Base-by-base conservation (phyloP, 176 grass and related monocot species). In the Juncus effusus region DNA sequence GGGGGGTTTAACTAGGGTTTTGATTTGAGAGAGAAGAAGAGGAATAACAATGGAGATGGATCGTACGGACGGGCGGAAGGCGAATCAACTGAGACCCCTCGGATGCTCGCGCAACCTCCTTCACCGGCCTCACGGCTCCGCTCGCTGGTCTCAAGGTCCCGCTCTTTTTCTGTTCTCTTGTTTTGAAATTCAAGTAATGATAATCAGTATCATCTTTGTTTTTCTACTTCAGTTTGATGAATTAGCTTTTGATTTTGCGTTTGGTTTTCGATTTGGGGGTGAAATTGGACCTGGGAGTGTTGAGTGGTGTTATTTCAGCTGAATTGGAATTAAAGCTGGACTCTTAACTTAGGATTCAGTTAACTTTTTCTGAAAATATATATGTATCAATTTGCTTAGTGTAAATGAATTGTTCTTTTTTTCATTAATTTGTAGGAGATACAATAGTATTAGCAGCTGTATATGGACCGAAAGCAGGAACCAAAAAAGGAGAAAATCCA, bases 401-500 rank as follows among this genome's bases (percentile, higher is more conserved):
- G 54, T 57, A 16, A 37, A 11, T 35, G 28, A 65, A 53, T 54
- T 14, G 49, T n/a, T 71, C 41, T 47, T 40, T 63, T n/a, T 36
- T 42, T 56, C 3, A 12, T 76, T 76, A 10, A 6, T 76, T 16
- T 58, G 35, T 59, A 79, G 82, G 88, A 5, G 81, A 84, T 61
- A 97, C 94, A 57, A 63, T 84, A 61, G 94, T 97, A 57, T 59
- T 89, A 51, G 82, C 88, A 71, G 88, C 85, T 36, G 94, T 97
- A 63, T 97, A 84, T 59, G 85, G 94, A 37, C 94, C 94, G 45
- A 84, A 91, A 80, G 62, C 82, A 61, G 94, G 85, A 7, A 89
- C 85, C 10, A 89, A 77, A 77, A 92, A 92, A 74, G 88, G 93
- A 14, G 93, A 92, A 60, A 84, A 92, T 45, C 93, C 93, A 15